Evolutionary conservation across 2,329 filamentous ascomycete species (phyloP), one percentile per base, ranked within the genome.

Genomic region (Aspergillus novofumigatus): DNA sequence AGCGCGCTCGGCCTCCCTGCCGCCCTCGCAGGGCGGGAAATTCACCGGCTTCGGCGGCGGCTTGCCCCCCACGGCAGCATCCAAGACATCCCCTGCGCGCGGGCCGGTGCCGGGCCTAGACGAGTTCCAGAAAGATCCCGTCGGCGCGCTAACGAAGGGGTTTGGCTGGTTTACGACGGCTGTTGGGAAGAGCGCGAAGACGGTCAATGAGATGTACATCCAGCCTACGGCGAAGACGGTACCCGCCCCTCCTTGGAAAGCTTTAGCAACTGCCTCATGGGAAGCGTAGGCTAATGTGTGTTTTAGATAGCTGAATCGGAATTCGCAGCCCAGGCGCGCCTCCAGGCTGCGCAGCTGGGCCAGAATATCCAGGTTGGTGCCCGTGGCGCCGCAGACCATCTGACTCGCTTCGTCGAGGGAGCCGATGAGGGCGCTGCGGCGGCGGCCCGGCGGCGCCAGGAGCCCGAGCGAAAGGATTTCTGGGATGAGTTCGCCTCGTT

Each of bases 101-200:
- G 59, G 52, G 7, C 38, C 52, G 7, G 53, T 61, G 1, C 90
- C 89, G 0, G 86, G 86, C 11, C 78, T 94, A n/a, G 88, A 94
- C 54, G 93, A 97, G 54, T 85, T 97, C 69, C 91, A 96, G 74
- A 90, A 87, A 70, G 94, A 99, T 71, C 92, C 94, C 0, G 81
- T 97, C 61, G 92, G 85, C 1, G 92, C 93, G 17, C 75, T 99
- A 65, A 91, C 87, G 28, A 97, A 96, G 76, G 90, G 93, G 0
- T 95, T 97, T 68, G 93, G 93, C 8, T 97, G 94, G 92, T 91
- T 97, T 69, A 85, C 91, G 20, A 89, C 86, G 35, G 92, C 91
- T 11, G 91, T 97, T 45, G 87, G 86, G 26, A 96, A 94, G 81
- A 90, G 90, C 62, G 94, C 92, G 41, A 95, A 96, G 80, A 90